A percentile compares a stretch with the other conserved stretches of the same genome.
phyloP scores from a whole-genome alignment of 2,329 filamentous ascomycete species.

The Monilinia vaccinii-corymbosi region DNA sequence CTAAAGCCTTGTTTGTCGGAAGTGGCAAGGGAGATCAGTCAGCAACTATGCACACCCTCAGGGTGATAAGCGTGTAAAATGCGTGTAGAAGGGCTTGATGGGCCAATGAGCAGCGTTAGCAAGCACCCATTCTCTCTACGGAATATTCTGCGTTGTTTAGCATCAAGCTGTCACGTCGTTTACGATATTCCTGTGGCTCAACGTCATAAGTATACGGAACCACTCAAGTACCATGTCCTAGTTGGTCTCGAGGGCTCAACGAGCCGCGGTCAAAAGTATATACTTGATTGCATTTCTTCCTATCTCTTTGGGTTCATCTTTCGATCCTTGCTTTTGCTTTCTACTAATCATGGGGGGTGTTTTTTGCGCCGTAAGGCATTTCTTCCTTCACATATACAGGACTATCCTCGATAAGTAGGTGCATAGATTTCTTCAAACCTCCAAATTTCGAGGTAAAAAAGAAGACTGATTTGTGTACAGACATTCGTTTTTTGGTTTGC shows the following conservation, averaged over 20 bases:
- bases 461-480: conserved; percentile 10
- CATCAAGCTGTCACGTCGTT: background rate
- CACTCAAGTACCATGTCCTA: background rate
- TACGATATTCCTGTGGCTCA: background rate
- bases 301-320: background rate
- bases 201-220: background rate
- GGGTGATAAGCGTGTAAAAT: background rate
- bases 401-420: conserved; percentile 23
- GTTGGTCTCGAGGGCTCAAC: background rate
- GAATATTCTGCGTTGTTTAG: background rate
- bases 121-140: background rate
- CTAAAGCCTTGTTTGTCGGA: background rate
- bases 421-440: background rate
- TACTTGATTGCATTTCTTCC: background rate
- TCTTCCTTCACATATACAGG: conserved; percentile 23
- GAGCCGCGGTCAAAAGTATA: background rate
- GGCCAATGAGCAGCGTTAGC: background rate
- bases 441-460: background rate
- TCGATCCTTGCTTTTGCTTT: background rate
- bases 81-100: background rate
- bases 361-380: conserved; percentile 15
- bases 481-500: conserved; percentile 24
- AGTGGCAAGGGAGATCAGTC: background rate
- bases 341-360: conserved; percentile 12
- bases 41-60: background rate